Conservation (phyloP, 2,329 filamentous ascomycete species). For the Coniella vitis region DNA sequence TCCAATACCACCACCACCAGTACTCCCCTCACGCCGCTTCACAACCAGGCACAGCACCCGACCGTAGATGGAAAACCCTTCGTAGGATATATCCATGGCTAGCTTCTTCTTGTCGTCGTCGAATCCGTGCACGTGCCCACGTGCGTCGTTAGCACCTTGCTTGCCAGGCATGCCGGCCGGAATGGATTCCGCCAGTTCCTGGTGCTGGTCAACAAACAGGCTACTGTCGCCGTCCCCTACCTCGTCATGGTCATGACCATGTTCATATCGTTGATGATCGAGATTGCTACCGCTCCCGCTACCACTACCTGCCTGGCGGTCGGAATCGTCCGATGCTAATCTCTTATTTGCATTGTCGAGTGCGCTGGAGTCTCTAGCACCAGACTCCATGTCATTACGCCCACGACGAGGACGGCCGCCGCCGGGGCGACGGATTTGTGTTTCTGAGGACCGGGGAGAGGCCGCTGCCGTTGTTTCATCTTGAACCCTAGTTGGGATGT, state of each 20-base stretch:
- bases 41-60: conserved; percentile 88
- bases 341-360: conserved; percentile 20
- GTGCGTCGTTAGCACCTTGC: conserved; percentile 24
- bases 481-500: conserved; percentile 44
- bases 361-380: conserved; percentile 19
- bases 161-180: conserved; percentile 38
- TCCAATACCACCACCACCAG: background rate
- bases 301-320: background rate
- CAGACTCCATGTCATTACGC: conserved; percentile 18
- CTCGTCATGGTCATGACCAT: conserved; percentile 15
- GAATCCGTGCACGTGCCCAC: conserved; percentile 24
- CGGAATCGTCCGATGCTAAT: conserved; percentile 11
- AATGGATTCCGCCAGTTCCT: conserved; percentile 32
- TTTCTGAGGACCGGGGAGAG: conserved; percentile 24
- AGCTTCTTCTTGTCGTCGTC: conserved; percentile 85
- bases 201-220: conserved; percentile 20
- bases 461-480: conserved; percentile 22
- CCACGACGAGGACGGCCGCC: conserved; percentile 23
- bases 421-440: conserved; percentile 20
- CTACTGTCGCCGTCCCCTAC: conserved; percentile 6
- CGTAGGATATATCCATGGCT: conserved; percentile 77
- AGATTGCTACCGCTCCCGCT: background rate
- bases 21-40: conserved; percentile 50
- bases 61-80: conserved; percentile 93
- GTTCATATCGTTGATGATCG: background rate